A percentile compares a stretch with the other conserved stretches of the same genome.
Conservation (phyloP, 805 yeast species). For the Kazachstania kunashirensis region DNA sequence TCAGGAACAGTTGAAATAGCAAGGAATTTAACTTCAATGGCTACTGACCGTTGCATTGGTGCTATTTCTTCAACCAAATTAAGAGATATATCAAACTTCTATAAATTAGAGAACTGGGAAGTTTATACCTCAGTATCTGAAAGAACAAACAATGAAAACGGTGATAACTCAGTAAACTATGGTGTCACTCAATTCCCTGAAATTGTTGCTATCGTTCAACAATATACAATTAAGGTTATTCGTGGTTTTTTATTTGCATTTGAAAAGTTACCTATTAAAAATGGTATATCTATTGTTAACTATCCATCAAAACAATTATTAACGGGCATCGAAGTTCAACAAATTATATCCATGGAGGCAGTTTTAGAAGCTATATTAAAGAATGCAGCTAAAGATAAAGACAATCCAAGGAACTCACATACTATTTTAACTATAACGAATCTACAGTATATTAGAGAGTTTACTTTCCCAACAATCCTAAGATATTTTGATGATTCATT, state of each 20-base stretch:
- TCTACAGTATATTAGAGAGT: constrained; percentile 37
- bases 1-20: constrained; percentile 32
- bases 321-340: constrained; percentile 34
- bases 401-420: constrained; percentile 34
- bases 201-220: constrained; percentile 29
- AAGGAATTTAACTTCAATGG: constrained; percentile 29
- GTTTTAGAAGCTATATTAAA: constrained; percentile 36
- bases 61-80: constrained; percentile 44
- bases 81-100: constrained; percentile 37
- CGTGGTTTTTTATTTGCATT: constrained; percentile 29
- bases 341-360: constrained; percentile 36
- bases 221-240: constrained; percentile 26
- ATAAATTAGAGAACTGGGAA: constrained; percentile 34
- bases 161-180: constrained; percentile 11
- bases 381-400: constrained; percentile 34
- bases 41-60: constrained; percentile 37
- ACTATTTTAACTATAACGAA: constrained; percentile 46
- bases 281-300: constrained; percentile 29
- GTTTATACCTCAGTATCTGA: constrained; percentile 21
- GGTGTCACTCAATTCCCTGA: constrained; percentile 33
- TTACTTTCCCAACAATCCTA: constrained; percentile 40
- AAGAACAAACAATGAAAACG: constrained; percentile 1
- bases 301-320: constrained; percentile 31
- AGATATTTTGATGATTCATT: constrained; percentile 43
- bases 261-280: constrained; percentile 29